Conservation (phyloP, 208 protist species). For the Blechomonas ayalai region DNA sequence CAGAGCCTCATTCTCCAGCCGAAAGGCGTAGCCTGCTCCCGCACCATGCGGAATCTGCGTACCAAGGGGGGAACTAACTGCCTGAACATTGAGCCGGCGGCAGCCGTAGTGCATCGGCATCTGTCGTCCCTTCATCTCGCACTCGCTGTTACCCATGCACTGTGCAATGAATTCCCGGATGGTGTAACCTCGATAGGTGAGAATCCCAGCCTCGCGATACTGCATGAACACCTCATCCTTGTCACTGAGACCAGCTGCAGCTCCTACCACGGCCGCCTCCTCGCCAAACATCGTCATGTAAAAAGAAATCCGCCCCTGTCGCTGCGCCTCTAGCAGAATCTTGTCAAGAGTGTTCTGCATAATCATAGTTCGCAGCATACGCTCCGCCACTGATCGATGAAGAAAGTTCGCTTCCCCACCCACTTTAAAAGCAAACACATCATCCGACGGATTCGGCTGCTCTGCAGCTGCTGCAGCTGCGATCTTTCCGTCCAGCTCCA, state of each 20-base stretch:
- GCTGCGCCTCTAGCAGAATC: constrained; percentile 90
- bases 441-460: constrained; percentile 2
- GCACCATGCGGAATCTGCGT: constrained; percentile 96
- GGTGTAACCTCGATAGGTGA: constrained; percentile 85
- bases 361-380: constrained; percentile 93
- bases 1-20: constrained; percentile 64
- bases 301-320: constrained; percentile 96
- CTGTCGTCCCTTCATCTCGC: constrained; percentile 90
- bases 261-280: constrained; percentile 89
- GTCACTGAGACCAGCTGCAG: constrained; percentile 79
- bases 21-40: constrained; percentile 93
- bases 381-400: constrained; percentile 20
- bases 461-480: constrained; percentile 7
- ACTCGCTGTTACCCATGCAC: constrained; percentile 92
- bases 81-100: constrained; percentile 89
- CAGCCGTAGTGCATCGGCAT: constrained; percentile 98
- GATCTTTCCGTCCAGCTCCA: constrained; percentile 47
- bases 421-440: constrained; percentile 16
- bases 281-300: constrained; percentile 97
- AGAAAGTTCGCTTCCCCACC: constrained; percentile 15
- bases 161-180: constrained; percentile 92
- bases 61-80: constrained; percentile 93
- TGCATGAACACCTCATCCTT: constrained; percentile 93
- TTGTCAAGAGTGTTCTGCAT: constrained; percentile 87
- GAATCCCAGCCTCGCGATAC: constrained; percentile 88